Evolutionary conservation across 2,329 filamentous ascomycete genomes (phyloP).

Genomic region (Fusarium sp.): DNA sequence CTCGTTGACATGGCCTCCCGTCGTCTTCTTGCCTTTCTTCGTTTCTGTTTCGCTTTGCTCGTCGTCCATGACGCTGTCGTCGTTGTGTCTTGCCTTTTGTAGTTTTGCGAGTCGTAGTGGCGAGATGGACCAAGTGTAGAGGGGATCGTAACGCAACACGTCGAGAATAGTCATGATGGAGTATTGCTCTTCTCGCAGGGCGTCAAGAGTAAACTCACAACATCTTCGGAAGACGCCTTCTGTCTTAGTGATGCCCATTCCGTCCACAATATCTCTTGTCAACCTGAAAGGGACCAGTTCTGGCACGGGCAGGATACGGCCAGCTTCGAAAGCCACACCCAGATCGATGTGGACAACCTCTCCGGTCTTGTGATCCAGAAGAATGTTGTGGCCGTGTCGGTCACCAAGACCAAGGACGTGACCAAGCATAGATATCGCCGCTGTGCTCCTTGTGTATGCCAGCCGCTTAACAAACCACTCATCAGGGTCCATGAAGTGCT

Average conservation of each 20-base stretch:
- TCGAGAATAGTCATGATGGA: constrained; percentile 99
- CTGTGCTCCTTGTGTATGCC: constrained; percentile 92
- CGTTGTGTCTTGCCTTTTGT: constrained; percentile 70
- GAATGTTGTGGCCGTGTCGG: constrained; percentile 95
- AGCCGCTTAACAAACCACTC: constrained; percentile 93
- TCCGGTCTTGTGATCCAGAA: constrained; percentile 88
- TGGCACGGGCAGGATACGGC: constrained; percentile 92
- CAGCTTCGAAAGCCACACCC: constrained; percentile 96
- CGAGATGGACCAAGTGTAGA: constrained; percentile 95
- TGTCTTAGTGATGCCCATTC: constrained; percentile 94
- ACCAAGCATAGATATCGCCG: constrained; percentile 94
- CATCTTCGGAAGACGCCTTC: constrained; percentile 98
- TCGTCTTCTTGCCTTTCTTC: constrained; percentile 53
- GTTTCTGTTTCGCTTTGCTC: constrained; percentile 56
- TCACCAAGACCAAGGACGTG: constrained; percentile 94
- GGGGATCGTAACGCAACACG: constrained; percentile 95
- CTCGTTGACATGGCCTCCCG: constrained; percentile 61
- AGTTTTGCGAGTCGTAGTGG: constrained; percentile 73
- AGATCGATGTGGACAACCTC: constrained; percentile 98
- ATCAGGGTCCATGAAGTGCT: constrained; percentile 91
- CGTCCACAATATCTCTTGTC: constrained; percentile 94
- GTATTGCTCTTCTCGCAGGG: constrained; percentile 93
- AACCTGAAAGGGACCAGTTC: constrained; percentile 96
- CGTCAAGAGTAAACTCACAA: constrained; percentile 97
- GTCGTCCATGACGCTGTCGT: constrained; percentile 53